phyloP scores from a whole-genome alignment of 139 green algal genomes.

The Asterochloris erici region DNA sequence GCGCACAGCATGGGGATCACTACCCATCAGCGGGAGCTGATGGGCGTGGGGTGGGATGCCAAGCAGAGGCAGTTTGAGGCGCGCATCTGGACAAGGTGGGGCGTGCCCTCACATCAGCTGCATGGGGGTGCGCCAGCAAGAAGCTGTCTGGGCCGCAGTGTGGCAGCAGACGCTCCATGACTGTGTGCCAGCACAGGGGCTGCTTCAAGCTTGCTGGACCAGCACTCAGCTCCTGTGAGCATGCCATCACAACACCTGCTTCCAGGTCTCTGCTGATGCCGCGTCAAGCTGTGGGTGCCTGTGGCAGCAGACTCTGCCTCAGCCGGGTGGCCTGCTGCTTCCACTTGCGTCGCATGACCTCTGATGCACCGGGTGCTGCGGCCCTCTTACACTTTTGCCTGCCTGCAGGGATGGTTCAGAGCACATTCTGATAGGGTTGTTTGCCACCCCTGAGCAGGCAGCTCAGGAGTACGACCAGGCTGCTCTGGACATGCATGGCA shows the following conservation, averaged over 20 bases:
- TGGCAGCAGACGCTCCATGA: neutral
- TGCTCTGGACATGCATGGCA: constrained; percentile 5
- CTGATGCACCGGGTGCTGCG: neutral
- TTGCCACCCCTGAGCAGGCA: constrained; percentile 12
- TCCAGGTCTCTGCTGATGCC: too few relatives aligned
- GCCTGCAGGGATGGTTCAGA: neutral
- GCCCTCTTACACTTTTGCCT: neutral
- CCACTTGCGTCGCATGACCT: neutral
- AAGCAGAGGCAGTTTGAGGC: constrained; percentile 8
- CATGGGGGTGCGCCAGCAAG: neutral
- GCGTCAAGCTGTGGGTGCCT: too few relatives aligned
- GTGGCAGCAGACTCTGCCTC: neutral
- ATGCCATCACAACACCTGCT: too few relatives aligned
- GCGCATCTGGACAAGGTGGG: constrained; percentile 19
- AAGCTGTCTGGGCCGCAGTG: neutral
- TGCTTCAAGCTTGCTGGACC: too few relatives aligned
- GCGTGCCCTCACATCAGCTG: neutral
- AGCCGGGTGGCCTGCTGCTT: neutral
- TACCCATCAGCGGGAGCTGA: neutral
- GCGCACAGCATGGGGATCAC: too few relatives aligned
- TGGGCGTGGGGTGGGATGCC: constrained; percentile 10
- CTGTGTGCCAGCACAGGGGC: too few relatives aligned
- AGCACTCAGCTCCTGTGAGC: too few relatives aligned
- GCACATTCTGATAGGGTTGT: constrained; percentile 10
- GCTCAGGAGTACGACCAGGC: constrained; percentile 13